Evolutionary conservation across 1,284 basidiomycete species (phyloP).

Genomic region (Cryptococcus sp.): DNA sequence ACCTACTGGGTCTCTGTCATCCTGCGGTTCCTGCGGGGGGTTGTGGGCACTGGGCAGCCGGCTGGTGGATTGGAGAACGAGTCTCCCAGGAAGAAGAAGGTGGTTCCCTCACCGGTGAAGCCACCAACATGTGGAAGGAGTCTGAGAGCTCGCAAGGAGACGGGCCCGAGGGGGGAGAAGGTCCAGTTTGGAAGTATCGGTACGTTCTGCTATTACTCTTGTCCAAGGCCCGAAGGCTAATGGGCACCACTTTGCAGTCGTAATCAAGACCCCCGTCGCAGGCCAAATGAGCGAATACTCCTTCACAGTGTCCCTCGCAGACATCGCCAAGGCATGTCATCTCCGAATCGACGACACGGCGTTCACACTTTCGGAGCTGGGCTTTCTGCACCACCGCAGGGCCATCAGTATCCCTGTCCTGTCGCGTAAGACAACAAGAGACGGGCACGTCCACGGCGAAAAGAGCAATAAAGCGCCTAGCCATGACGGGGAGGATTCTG

Average conservation of each 20-base stretch:
- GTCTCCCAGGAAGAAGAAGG: conserved; percentile 7
- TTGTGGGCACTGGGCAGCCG: conserved; percentile 33
- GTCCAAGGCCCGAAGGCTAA: background rate
- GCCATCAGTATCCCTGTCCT: conserved; percentile 1
- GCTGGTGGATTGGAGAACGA: conserved; percentile 1
- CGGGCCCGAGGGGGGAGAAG: conserved; percentile 6
- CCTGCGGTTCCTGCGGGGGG: conserved; percentile 71
- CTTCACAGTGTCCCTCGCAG: conserved; percentile 63
- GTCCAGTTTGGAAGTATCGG: conserved; percentile 21
- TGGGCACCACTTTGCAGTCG: conserved; percentile 7
- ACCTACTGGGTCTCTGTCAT: conserved; percentile 87
- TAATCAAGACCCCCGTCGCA: conserved; percentile 9
- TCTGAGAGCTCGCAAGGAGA: conserved; percentile 19
- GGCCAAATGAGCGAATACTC: conserved; percentile 38
- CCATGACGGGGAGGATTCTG: conserved; percentile 2
- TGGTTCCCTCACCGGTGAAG: conserved; percentile 9
- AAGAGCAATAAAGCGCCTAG: background rate
- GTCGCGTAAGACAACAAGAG: background rate
- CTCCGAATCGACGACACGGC: conserved; percentile 80
- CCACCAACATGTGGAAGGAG: conserved; percentile 14
- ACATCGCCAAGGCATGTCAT: conserved; percentile 74
- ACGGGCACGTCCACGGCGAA: background rate
- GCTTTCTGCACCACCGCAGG: conserved; percentile 59
- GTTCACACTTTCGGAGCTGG: conserved; percentile 82
- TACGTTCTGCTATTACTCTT: conserved; percentile 7